Conservation (phyloP, 306 rosid species). For the Begonia peltatifolia region DNA sequence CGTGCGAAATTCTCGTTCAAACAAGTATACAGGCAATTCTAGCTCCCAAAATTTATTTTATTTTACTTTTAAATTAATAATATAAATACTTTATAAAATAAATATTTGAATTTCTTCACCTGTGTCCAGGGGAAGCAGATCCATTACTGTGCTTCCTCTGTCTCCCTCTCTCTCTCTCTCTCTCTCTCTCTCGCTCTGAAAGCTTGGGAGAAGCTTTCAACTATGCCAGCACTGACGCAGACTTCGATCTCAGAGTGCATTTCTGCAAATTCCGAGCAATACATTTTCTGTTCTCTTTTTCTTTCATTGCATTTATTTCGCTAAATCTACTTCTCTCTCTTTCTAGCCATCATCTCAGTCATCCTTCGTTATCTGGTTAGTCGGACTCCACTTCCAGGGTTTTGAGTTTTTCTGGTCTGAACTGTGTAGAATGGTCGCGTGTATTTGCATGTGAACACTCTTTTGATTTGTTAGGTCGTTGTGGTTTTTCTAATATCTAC, state of each 20-base stretch:
- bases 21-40: too few relatives aligned
- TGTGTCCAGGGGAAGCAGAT: background rate
- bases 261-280: constrained; percentile 7
- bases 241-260: constrained; percentile 64
- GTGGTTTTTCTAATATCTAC: too few relatives aligned
- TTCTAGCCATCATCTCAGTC: too few relatives aligned
- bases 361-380: constrained; percentile 50
- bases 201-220: constrained; percentile 11
- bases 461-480: too few relatives aligned
- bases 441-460: too few relatives aligned
- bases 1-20: too few relatives aligned
- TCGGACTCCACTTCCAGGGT: constrained; percentile 12
- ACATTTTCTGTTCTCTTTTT: background rate
- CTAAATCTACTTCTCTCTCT: background rate
- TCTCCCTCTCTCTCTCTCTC: constrained; percentile 2
- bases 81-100: too few relatives aligned
- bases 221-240: constrained; percentile 68
- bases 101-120: background rate
- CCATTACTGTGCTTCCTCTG: background rate
- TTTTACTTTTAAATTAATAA: too few relatives aligned
- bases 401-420: background rate
- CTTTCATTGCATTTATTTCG: background rate
- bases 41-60: too few relatives aligned
- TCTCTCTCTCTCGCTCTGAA: constrained; percentile 2
- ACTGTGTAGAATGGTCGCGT: background rate